Percentiles rank a stretch among this genome's conserved stretches.
These are phyloP conservation scores for Lepraria neglecta DNA, from an alignment of 495 filamentous ascomycete species.

Conservation along the genomic window DNA sequence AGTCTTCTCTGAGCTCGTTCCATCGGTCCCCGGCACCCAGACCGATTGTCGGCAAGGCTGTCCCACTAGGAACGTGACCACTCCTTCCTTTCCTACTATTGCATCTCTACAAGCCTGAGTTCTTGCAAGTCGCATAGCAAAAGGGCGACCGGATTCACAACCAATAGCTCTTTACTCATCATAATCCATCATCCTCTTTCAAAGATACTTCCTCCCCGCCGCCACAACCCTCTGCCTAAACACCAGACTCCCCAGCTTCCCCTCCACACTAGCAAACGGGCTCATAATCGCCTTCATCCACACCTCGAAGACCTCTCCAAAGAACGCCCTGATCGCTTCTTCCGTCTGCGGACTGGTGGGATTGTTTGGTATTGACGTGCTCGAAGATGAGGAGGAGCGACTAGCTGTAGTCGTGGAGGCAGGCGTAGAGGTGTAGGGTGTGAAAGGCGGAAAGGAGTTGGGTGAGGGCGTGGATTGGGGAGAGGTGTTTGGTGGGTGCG, in stretches of 20 bases:
- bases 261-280: slow-evolving; percentile 81
- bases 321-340: slow-evolving; percentile 89
- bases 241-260: slow-evolving; percentile 75
- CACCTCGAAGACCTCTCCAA: slow-evolving; percentile 85
- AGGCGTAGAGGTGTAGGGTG: slow-evolving; percentile 31
- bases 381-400: slow-evolving; percentile 11
- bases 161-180: background rate
- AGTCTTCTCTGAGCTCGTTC: too few species aligned
- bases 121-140: background rate
- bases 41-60: too few species aligned
- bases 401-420: slow-evolving; percentile 25
- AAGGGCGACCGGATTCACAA: too few species aligned
- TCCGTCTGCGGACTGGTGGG: slow-evolving; percentile 82
- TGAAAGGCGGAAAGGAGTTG: slow-evolving; percentile 33
- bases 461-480: slow-evolving; percentile 23
- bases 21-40: too few species aligned
- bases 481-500: slow-evolving; percentile 48
- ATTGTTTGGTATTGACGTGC: slow-evolving; percentile 61
- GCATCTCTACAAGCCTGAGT: too few species aligned
- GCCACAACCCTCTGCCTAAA: slow-evolving; percentile 74
- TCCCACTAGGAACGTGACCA: too few species aligned
- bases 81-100: too few species aligned
- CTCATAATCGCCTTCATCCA: slow-evolving; percentile 98
- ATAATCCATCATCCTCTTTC: slow-evolving; percentile 17
- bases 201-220: slow-evolving; percentile 91